phyloP scores from a whole-genome alignment of 495 filamentous ascomycete genomes.

The Aspergillus sparsus region DNA sequence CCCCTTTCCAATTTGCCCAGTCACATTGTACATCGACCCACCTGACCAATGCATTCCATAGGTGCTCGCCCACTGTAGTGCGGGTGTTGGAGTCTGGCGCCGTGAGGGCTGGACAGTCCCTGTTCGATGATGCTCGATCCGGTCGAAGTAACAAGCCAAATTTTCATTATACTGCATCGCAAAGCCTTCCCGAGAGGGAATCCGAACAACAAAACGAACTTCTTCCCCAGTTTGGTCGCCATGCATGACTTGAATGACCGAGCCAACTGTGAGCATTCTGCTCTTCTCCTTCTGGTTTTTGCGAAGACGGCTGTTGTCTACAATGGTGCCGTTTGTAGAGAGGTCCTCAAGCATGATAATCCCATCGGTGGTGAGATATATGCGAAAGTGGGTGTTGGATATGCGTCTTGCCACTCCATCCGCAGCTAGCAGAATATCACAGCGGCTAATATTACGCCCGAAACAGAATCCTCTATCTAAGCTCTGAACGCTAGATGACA shows the following conservation, averaged over 20 bases:
- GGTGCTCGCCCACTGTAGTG: conserved; percentile 41
- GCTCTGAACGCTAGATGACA: conserved; percentile 69
- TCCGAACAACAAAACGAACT: conserved; percentile 80
- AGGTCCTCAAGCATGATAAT: conserved; percentile 88
- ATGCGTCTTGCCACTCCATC: conserved; percentile 60
- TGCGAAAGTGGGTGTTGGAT: conserved; percentile 90
- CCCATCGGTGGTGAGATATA: conserved; percentile 76
- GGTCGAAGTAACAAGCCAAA: conserved; percentile 54
- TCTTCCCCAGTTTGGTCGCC: conserved; percentile 45
- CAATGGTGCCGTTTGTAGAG: conserved; percentile 90
- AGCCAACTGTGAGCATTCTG: conserved; percentile 70
- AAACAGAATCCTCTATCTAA: conserved; percentile 74
- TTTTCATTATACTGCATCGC: conserved; percentile 61
- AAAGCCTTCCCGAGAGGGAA: conserved; percentile 68
- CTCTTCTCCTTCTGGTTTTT: conserved; percentile 49
- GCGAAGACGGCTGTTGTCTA: conserved; percentile 66
- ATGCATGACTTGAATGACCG: conserved; percentile 69
- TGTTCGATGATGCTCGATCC: conserved; percentile 29
- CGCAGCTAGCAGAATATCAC: conserved; percentile 68
- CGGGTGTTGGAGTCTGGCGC: conserved; percentile 31
- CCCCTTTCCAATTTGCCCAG: conserved; percentile 80
- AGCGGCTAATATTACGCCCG: conserved; percentile 68
- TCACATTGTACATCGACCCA: conserved; percentile 76
- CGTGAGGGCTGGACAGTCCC: conserved; percentile 26
- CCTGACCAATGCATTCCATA: conserved; percentile 78